These are phyloP conservation scores for Balamuthia mandrillaris DNA, from an alignment of 208 protist genomes.

Conservation along the genomic window DNA sequence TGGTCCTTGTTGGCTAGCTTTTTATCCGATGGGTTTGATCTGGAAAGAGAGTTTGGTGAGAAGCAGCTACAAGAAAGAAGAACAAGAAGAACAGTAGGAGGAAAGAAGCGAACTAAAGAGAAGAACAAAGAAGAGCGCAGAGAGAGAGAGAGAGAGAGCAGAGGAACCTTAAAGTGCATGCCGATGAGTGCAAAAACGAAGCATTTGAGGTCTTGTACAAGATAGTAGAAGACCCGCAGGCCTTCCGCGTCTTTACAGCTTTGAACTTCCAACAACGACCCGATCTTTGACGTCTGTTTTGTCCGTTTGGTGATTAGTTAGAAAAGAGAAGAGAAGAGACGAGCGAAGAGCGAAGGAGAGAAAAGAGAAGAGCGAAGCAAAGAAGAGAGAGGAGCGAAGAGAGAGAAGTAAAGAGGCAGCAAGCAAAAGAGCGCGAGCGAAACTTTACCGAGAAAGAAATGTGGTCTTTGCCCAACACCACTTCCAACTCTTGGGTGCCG, in stretches of 20 bases:
- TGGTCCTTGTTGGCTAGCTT: no score
- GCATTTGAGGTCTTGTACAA: slow-evolving; percentile 87
- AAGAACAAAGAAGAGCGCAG: neutral
- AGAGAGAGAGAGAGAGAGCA: neutral
- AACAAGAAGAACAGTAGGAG: no score
- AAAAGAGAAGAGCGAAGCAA: neutral
- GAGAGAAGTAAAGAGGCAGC: no score
- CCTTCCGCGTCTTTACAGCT: slow-evolving; percentile 84
- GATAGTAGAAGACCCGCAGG: slow-evolving; percentile 86
- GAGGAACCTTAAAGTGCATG: slow-evolving; percentile 84
- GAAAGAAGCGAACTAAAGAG: no score
- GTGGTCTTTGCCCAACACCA: slow-evolving; percentile 81
- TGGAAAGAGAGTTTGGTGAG: no score
- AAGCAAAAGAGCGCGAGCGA: no score
- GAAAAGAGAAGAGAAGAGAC: neutral
- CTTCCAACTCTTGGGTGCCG: slow-evolving; percentile 86
- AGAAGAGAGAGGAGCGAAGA: neutral
- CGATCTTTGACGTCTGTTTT: slow-evolving; percentile 81
- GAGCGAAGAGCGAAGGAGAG: neutral
- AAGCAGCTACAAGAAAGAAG: no score
- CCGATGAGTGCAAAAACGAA: slow-evolving; percentile 85
- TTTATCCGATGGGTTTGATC: no score
- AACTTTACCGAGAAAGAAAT: slow-evolving; percentile 85
- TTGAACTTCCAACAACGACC: slow-evolving; percentile 80
- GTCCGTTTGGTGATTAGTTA: neutral